Conservation (phyloP, 1,284 basidiomycete genomes). For the Ustilago curta region DNA sequence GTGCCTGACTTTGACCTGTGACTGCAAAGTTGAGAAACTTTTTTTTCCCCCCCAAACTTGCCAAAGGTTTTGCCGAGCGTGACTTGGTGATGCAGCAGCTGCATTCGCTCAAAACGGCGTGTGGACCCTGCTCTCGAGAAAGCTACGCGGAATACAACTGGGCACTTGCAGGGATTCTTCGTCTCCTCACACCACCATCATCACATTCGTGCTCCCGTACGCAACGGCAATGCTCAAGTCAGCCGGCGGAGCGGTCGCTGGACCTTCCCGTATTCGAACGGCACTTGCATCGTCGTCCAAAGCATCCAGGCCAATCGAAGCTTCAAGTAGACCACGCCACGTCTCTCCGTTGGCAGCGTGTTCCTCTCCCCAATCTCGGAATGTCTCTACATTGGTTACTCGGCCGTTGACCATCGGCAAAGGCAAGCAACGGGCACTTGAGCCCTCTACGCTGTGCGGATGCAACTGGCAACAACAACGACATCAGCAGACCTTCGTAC, state of each 20-base stretch:
- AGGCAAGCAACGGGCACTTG: slow-evolving; percentile 32
- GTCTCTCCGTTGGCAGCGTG: slow-evolving; percentile 3
- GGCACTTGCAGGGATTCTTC: too few species aligned
- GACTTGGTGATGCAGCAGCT: slow-evolving; percentile 4
- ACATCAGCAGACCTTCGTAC: slow-evolving; percentile 39
- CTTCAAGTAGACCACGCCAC: slow-evolving; percentile 3
- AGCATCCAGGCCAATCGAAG: neutral
- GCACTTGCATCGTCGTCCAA: slow-evolving; percentile 1
- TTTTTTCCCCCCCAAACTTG: slow-evolving; percentile 21
- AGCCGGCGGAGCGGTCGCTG: slow-evolving; percentile 35
- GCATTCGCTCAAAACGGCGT: neutral
- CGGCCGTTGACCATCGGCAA: slow-evolving; percentile 4
- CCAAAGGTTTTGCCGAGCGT: slow-evolving; percentile 6
- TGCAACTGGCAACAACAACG: slow-evolving; percentile 25
- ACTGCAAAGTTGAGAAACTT: slow-evolving; percentile 27
- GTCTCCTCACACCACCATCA: neutral
- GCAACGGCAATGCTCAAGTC: slow-evolving; percentile 32
- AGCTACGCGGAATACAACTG: neutral
- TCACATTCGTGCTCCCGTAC: neutral
- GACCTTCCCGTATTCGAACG: slow-evolving; percentile 39
- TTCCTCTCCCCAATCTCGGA: slow-evolving; percentile 1
- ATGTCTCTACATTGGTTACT: neutral
- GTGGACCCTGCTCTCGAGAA: slow-evolving; percentile 4
- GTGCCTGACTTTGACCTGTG: neutral
- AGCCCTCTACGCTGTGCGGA: slow-evolving; percentile 4